Evolutionary conservation across 2,329 filamentous ascomycete species (phyloP).

Genomic region (Elsinoe necatrix): DNA sequence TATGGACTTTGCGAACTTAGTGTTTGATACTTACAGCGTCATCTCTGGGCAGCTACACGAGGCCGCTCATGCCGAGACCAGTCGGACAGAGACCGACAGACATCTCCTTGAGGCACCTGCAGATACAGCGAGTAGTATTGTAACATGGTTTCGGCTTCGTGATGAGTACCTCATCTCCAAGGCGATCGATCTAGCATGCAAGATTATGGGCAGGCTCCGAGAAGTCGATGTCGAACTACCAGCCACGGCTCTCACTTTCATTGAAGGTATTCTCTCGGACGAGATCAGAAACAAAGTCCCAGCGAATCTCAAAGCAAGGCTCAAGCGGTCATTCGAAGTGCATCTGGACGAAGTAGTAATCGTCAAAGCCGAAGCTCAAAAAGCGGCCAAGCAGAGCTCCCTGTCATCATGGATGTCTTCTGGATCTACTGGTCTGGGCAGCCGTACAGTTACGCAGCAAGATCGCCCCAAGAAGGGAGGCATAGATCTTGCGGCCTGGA

Average conservation of each 20-base stretch:
- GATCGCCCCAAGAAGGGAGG: constrained; percentile 22
- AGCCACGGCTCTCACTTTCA: constrained; percentile 49
- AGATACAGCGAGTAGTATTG: constrained; percentile 57
- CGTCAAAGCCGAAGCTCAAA: constrained; percentile 20
- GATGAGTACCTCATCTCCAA: constrained; percentile 78
- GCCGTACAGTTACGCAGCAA: constrained; percentile 20
- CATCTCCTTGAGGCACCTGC: constrained; percentile 58
- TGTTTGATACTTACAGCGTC: constrained; percentile 78
- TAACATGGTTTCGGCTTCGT: constrained; percentile 81
- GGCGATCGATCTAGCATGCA: constrained; percentile 72
- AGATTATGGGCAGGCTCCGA: constrained; percentile 72
- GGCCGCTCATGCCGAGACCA: constrained; percentile 28
- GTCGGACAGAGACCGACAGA: constrained; percentile 34
- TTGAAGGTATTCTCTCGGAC: constrained; percentile 58
- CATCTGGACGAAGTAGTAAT: constrained; percentile 33
- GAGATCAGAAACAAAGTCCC: constrained; percentile 70
- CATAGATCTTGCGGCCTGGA: constrained; percentile 31
- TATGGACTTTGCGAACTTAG: constrained; percentile 82
- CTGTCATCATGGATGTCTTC: constrained; percentile 35
- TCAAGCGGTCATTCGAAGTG: constrained; percentile 54
- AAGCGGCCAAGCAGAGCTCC: constrained; percentile 33
- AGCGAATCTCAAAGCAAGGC: constrained; percentile 73
- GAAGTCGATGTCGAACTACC: constrained; percentile 67
- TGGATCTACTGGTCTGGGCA: constrained; percentile 19
- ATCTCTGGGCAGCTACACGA: constrained; percentile 62